These are phyloP conservation scores for Zostera marina DNA, from an alignment of 116 monocot species.

Conservation along the genomic window DNA sequence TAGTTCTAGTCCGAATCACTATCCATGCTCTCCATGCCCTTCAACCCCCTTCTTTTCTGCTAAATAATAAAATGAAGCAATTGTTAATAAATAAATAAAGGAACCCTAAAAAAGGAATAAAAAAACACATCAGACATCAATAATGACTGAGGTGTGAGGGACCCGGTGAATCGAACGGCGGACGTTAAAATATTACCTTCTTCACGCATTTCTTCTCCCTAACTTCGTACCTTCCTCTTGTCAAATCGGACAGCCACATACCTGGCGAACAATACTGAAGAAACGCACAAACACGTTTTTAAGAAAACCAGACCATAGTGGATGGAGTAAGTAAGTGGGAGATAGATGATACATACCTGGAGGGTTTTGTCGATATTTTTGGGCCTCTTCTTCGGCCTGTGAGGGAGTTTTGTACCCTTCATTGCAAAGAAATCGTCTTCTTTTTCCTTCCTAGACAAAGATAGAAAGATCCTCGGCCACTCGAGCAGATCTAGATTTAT, in stretches of 20 bases:
- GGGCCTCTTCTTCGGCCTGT: constrained; percentile 67
- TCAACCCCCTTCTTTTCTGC: constrained; percentile 41
- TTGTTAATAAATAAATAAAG: too few species aligned
- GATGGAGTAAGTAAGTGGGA: neutral
- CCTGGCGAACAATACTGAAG: constrained; percentile 72
- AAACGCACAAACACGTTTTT: neutral
- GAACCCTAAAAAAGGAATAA: too few species aligned
- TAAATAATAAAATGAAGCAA: neutral
- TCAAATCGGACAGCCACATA: constrained; percentile 83
- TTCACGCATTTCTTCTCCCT: constrained; percentile 77
- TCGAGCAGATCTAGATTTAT: constrained; percentile 40
- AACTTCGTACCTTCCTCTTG: constrained; percentile 69
- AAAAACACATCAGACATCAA: too few species aligned
- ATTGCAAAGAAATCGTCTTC: constrained; percentile 80
- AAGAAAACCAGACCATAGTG: neutral
- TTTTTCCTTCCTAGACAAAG: constrained; percentile 75
- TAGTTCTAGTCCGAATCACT: constrained; percentile 40
- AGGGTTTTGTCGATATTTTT: constrained; percentile 58
- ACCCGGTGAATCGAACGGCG: too few species aligned
- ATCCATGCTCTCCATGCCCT: constrained; percentile 56
- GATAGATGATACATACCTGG: constrained; percentile 21
- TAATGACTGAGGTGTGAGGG: neutral
- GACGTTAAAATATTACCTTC: constrained; percentile 33
- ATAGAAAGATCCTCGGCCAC: constrained; percentile 58
- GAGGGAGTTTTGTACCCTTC: constrained; percentile 75